Evolutionary conservation across 352 stramenopile genomes (phyloP), one percentile per base, ranked within the genome.

Genomic region (Phytophthora tubulina): DNA sequence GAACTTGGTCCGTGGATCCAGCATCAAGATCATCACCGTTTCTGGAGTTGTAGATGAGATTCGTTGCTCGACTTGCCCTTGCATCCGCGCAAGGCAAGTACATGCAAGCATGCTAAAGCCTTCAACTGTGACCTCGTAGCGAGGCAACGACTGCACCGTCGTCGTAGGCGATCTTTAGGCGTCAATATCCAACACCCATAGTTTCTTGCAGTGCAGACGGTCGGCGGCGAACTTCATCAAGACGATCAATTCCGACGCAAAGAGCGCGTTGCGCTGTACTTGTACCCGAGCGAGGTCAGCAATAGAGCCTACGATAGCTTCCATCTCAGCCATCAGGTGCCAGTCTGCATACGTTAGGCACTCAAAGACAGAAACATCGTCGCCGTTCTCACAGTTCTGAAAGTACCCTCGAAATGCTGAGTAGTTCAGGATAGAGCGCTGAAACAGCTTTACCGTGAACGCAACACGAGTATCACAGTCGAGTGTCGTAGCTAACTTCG

Each of bases 381-480:
- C 53, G 6, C 15, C 45, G 6, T 63, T 54, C 10, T 64, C 42
- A n/a, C 45, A n/a, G 1, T 68, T 59, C 10, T 63, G 45, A 14
- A 71, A 56, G 46, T 65, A 71, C 4, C 8, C 15, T 1, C 2
- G 2, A 9, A 65, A 65, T 6, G 46, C 63, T 3, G 54, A 39
- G 54, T 59, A 71, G 38, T 71, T 71, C 53, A 65, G 0, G 31
- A 71, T 61, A 6, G 36, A 27, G 11, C 36, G 1, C 38, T 59
- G 46, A 32, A 71, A 60, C 2, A 59, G 13, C 17, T 53, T 60
- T 11, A 71, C 63, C 1, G 63, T 65, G 3, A 49, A 71, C 14
- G 36, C 51, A 7, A 69, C 61, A 6, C 51, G 53, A 3, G 63
- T 71, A n/a, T 65, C 63, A 31, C 46, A 71, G 38, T 65, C 63